A percentile compares a stretch with the other conserved stretches of the same genome.
Evolutionary conservation across 768 basidiomycete genomes (phyloP).

Genomic region (Leucocoprinus sp.): DNA sequence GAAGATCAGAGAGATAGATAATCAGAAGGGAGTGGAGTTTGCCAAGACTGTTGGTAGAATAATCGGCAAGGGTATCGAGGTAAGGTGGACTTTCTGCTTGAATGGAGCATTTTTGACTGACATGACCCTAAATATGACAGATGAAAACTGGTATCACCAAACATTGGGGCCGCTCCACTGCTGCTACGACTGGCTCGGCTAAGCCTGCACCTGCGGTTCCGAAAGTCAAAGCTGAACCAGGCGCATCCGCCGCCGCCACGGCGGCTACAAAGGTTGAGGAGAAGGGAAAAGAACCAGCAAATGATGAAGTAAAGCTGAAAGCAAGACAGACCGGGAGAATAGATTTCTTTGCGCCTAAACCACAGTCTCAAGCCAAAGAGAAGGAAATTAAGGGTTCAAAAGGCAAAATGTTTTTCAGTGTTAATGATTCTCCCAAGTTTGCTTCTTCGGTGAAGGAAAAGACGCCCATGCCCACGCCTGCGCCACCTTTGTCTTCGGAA

Average conservation of each 20-base stretch:
- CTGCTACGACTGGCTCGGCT: conserved; percentile 25
- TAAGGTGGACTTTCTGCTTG: conserved; percentile 15
- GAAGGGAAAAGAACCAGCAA: conserved; percentile 13
- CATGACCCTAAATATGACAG: conserved; percentile 12
- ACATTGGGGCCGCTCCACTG: conserved; percentile 28
- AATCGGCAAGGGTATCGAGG: conserved; percentile 32
- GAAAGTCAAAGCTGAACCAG: conserved; percentile 9
- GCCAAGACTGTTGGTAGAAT: conserved; percentile 40
- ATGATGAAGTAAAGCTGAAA: conserved; percentile 7
- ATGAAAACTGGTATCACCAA: conserved; percentile 14
- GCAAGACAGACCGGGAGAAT: conserved; percentile 14
- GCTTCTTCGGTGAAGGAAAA: conserved; percentile 17
- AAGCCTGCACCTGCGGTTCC: conserved; percentile 18
- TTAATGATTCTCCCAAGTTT: background rate
- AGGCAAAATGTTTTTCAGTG: conserved; percentile 16
- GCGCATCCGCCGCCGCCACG: background rate
- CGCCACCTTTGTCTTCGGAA: background rate
- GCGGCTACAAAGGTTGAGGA: conserved; percentile 14
- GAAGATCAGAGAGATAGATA: conserved; percentile 32
- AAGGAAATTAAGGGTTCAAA: conserved; percentile 17
- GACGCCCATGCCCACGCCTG: conserved; percentile 4
- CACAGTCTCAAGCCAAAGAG: conserved; percentile 16
- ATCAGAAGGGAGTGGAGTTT: conserved; percentile 31
- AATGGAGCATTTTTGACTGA: background rate
- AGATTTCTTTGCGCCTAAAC: conserved; percentile 12